Base-by-base conservation (phyloP, 2,329 filamentous ascomycete species). In the Incumbomyces delicatus region DNA sequence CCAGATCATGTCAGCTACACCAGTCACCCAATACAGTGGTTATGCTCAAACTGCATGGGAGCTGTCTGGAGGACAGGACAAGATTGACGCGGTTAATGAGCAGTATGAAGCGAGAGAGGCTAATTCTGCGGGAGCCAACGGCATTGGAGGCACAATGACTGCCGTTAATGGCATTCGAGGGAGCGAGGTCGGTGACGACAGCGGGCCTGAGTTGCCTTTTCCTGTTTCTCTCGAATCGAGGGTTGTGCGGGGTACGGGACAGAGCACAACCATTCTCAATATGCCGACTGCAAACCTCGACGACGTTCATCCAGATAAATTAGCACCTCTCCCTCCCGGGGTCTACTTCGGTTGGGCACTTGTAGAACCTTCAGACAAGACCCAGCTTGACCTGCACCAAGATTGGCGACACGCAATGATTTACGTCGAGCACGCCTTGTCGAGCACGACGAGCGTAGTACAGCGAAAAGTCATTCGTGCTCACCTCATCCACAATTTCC, bases 341-440 rank as follows among this genome's bases (percentile, higher is more conserved):
- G 71, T 81, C 6, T 85, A 81, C 56, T 78, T 81, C 33, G 80
- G 78, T 2, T 85, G 81, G 81, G 75, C 73, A 0, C 63, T 71
- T 1, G 55, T 78, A 1, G 42, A 20, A 17, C 51, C 70, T 1
- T 63, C 66, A 0, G 59, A 60, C 0, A 60, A 64, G 17, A 36
- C 45, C 13, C 51, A 50, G 4, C 20, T 33, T 12, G 64, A 67
- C 2, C 58, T 67, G 0, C 49, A 60, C 2, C 66, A 47, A 13
- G 42, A 70, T 29, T 85, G 81, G 81, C 68, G 74, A 50, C 74
- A 80, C 54, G 70, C 72, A 2, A 65, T 85, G 6, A 70, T 85
- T 37, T 75, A 72, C 0, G 68, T 81, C n/a, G 71, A 72, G 0
- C 75, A 77, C 0, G 65, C 72, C 0, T 68, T 71, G 1, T 66